Evolutionary conservation across 306 rosid genomes (phyloP).

Genomic region (Corylus avellana): DNA sequence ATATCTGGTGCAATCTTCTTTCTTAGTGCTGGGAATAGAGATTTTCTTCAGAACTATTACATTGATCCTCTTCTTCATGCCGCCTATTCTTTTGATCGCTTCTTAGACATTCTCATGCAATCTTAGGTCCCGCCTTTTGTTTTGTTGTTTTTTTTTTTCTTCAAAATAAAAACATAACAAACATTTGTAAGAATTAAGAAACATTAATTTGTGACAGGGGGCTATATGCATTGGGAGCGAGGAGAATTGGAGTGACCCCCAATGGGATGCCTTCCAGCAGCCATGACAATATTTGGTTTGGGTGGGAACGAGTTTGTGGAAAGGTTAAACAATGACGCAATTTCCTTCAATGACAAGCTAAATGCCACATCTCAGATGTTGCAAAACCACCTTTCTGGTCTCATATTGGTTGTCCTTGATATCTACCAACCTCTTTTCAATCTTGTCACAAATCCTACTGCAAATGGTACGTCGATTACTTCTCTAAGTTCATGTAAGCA

Average conservation of each 20-base stretch:
- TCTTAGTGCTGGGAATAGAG: slow-evolving; percentile 56
- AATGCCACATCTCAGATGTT: slow-evolving; percentile 53
- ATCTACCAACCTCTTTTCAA: slow-evolving; percentile 55
- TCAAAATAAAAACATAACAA: too few species aligned
- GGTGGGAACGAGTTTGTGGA: slow-evolving; percentile 58
- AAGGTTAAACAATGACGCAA: too few species aligned
- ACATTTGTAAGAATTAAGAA: too few species aligned
- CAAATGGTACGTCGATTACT: too few species aligned
- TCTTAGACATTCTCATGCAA: slow-evolving; percentile 52
- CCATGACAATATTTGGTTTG: slow-evolving; percentile 64
- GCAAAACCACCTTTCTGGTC: slow-evolving; percentile 47
- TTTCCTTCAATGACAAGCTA: slow-evolving; percentile 52
- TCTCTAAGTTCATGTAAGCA: too few species aligned
- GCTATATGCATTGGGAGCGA: slow-evolving; percentile 66
- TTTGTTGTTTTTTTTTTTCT: too few species aligned
- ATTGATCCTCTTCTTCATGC: slow-evolving; percentile 52
- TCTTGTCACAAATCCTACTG: slow-evolving; percentile 53
- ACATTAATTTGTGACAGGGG: slow-evolving; percentile 31
- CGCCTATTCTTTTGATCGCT: slow-evolving; percentile 45
- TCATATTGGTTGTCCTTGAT: slow-evolving; percentile 61
- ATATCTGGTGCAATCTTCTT: slow-evolving; percentile 56
- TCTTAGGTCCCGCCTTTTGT: slow-evolving; percentile 39
- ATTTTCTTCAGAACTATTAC: slow-evolving; percentile 73
- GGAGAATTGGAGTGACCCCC: slow-evolving; percentile 80
- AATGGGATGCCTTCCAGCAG: slow-evolving; percentile 65